Evolutionary conservation across 352 stramenopile species (phyloP), one percentile per base, ranked within the genome.

Genomic region (Pilasporangium apinafurcum): DNA sequence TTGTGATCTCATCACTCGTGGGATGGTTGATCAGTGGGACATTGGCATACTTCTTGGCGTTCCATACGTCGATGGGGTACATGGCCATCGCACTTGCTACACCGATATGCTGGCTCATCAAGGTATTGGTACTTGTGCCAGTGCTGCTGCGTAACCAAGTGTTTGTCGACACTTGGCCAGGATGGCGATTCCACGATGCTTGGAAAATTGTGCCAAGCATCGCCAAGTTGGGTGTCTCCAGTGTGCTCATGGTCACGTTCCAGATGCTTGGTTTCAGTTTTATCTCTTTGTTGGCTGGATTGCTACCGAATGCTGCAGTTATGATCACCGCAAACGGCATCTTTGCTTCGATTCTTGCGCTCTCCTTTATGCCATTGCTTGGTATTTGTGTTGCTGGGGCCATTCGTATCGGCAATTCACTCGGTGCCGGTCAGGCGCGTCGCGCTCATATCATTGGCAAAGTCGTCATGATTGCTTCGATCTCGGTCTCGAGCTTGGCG

Each of bases 31-130:
- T 78, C 6, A 79, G 57, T 28, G 49, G 69, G 9, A 47, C 58
- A n/a, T 46, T 66, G 4, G 74, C 63, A 7, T 87, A 83, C 53
- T 10, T 52, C 0, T 46, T 87, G 24, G 70, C 67, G 4, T 83
- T 82, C 50, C 46, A 70, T 37, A 81, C 69, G 16, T 44, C 68
- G 8, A 50, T 87, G 12, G 57, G 60, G 25, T 87, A 80, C 46
- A 47, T 78, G 28, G 75, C 71, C 30, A 67, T 83, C 21, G 71
- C 68, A 7, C 35, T 85, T 20, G 70, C 68, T 1, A 65, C 56
- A 22, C 52, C 69, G 9, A 35, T 85, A 32, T 77, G 66, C 20
- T 76, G 62, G 45, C 20, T 65, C 8, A 42, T 70, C 30, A 50
- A 59, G 26, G 28, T 37, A 5, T 12, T 52, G 25, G 27, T 58